Conservation (phyloP, 345 rosid genomes). For the Abelmoschus esculentus region DNA sequence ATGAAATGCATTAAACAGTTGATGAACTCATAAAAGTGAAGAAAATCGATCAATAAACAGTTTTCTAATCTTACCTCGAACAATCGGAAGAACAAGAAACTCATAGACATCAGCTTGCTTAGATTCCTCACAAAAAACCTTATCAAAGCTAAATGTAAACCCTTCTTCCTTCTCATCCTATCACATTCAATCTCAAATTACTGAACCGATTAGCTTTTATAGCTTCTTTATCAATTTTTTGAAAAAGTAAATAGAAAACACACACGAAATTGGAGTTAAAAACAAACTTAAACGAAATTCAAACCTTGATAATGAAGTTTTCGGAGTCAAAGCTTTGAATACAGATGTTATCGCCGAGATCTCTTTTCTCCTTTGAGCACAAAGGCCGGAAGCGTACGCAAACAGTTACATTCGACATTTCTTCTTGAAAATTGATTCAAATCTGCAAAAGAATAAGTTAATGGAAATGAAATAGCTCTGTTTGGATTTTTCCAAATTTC, state of each 20-base stretch:
- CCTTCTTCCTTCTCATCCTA: conserved; percentile 76
- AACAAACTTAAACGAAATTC: not conserved
- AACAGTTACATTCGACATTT: conserved; percentile 56
- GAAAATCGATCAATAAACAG: not conserved
- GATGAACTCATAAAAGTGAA: not conserved
- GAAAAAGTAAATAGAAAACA: not conserved
- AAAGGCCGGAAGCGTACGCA: conserved; percentile 81
- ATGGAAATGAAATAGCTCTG: not conserved
- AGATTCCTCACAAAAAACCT: conserved; percentile 53
- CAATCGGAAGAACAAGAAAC: conserved; percentile 62
- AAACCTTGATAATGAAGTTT: conserved; percentile 57
- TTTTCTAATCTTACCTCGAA: conserved; percentile 38
- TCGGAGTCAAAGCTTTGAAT: conserved; percentile 45
- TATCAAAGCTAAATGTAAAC: conserved; percentile 48
- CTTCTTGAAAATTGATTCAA: not conserved
- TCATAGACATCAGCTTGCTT: conserved; percentile 52
- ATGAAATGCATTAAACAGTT: not conserved
- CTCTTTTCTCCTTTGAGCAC: conserved; percentile 55
- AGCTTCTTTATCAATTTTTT: not conserved
- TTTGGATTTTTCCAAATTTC: not conserved
- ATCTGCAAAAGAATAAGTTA: not conserved
- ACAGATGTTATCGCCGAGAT: conserved; percentile 39
- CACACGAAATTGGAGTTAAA: not conserved
- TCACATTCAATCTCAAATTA: conserved; percentile 2
- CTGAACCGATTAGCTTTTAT: not conserved